Base-by-base conservation (phyloP, 768 basidiomycete species). In the Heimioporus sp. region DNA sequence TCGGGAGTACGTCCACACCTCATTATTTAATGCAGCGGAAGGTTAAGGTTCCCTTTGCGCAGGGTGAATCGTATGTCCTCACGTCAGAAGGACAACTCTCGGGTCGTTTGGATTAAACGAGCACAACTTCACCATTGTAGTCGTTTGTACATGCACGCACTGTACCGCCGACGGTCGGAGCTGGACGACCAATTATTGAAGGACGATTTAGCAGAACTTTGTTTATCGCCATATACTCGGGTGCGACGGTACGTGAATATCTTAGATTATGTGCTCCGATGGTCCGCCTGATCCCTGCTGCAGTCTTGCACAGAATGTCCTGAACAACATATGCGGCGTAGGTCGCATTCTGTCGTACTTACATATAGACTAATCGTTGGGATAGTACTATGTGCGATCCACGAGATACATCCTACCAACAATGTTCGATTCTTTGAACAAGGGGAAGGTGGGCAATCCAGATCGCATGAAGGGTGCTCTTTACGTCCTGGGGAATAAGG, bases 381-480 rank as follows among this genome's bases (percentile, higher is more conserved):
- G 48, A 16, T 58, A 88, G 85, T 83, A 83, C 63, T 90, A 81
- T 51, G 74, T 88, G 36, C 80, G 87, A 51, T 87, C 88, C 7
- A 89, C 86, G 28, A 77, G 82, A 61, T 80, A 80, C 55, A 75
- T 80, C 40, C 73, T 89, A 28, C 84, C 87, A 6, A 67, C 72
- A 19, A 68, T 88, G 42, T 83, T 85, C 60, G 74, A 77, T 52
- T 82, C 86, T 5, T 69, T 91, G 44, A 69, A 70, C 49, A 86
- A 83, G 61, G 92, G 90, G 5, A 86, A 83, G 62, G 92, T 89
- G 7, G 85, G 80, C 51, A 92, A 95, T 63, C 88, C 92, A 10
- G 94, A 98, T 68, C 79, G 87, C 21, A 95, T 97, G 85, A 98
- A 98, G 72, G 96, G 96, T 9, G 92, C 92, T 16, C 73, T 96